Evolutionary conservation across 352 stramenopile species (phyloP).

Genomic region (Globisporangium lucens): DNA sequence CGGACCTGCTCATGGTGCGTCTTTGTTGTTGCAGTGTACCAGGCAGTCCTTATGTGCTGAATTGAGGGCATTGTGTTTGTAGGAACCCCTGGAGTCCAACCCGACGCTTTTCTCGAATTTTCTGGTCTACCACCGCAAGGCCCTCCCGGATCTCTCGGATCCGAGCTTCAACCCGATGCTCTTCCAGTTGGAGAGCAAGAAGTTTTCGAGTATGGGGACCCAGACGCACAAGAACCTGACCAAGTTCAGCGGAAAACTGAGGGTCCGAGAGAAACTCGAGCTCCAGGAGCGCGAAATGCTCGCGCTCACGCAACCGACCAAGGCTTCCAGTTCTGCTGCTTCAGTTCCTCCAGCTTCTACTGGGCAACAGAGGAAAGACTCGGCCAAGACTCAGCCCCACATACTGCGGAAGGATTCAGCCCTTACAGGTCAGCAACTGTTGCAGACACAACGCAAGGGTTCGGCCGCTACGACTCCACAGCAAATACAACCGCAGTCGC

Average conservation of each 20-base stretch:
- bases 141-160: slow-evolving; percentile 56
- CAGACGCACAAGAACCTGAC: slow-evolving; percentile 45
- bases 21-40: too few relatives aligned
- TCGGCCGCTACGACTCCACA: not conserved
- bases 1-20: slow-evolving; percentile 60
- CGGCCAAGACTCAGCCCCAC: not conserved
- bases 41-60: not conserved
- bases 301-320: not conserved
- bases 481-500: not conserved
- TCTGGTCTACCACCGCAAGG: slow-evolving; percentile 50
- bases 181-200: slow-evolving; percentile 53
- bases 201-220: slow-evolving; percentile 25
- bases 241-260: slow-evolving; percentile 30
- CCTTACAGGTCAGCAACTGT: not conserved
- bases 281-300: slow-evolving; percentile 37
- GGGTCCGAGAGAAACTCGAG: slow-evolving; percentile 38
- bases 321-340: not conserved
- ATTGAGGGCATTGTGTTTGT: not conserved
- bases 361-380: not conserved
- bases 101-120: slow-evolving; percentile 70
- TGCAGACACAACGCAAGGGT: slow-evolving; percentile 6
- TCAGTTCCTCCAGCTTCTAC: not conserved
- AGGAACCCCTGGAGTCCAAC: slow-evolving; percentile 71
- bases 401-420: not conserved
- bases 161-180: slow-evolving; percentile 48